phyloP scores from a whole-genome alignment of 768 basidiomycete genomes.

The Daedaleopsis nitida region DNA sequence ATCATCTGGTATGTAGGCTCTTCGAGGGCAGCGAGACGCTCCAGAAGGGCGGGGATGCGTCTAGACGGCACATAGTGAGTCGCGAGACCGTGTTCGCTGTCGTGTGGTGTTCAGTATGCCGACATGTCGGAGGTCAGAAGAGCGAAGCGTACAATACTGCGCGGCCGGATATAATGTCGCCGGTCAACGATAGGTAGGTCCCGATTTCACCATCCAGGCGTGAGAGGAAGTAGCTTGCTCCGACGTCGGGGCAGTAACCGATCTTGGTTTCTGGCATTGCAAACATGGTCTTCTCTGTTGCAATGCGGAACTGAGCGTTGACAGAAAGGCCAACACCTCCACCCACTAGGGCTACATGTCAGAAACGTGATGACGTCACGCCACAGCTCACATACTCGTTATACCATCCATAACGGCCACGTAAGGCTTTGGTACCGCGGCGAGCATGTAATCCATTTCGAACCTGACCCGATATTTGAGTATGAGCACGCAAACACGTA shows the following conservation, averaged over 20 bases:
- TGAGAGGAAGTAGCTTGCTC: slow-evolving; percentile 86
- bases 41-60: slow-evolving; percentile 69
- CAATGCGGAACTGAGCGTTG: slow-evolving; percentile 86
- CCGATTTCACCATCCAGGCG: slow-evolving; percentile 90
- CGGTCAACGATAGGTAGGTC: slow-evolving; percentile 91
- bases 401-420: slow-evolving; percentile 88
- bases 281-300: slow-evolving; percentile 88
- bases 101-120: background rate
- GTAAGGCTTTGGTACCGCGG: slow-evolving; percentile 81
- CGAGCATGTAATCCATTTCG: slow-evolving; percentile 75
- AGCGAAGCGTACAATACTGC: slow-evolving; percentile 74
- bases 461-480: slow-evolving; percentile 50
- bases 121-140: background rate
- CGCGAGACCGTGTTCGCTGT: slow-evolving; percentile 88
- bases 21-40: slow-evolving; percentile 63
- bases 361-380: slow-evolving; percentile 4
- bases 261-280: slow-evolving; percentile 98
- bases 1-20: slow-evolving; percentile 51
- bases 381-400: slow-evolving; percentile 64
- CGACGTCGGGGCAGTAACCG: slow-evolving; percentile 91
- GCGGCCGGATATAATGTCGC: slow-evolving; percentile 69
- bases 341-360: slow-evolving; percentile 63
- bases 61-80: slow-evolving; percentile 89
- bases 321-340: slow-evolving; percentile 90
- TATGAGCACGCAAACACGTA: background rate